phyloP scores from a whole-genome alignment of 306 rosid species.

The Amphicarpaea edgeworthii region DNA sequence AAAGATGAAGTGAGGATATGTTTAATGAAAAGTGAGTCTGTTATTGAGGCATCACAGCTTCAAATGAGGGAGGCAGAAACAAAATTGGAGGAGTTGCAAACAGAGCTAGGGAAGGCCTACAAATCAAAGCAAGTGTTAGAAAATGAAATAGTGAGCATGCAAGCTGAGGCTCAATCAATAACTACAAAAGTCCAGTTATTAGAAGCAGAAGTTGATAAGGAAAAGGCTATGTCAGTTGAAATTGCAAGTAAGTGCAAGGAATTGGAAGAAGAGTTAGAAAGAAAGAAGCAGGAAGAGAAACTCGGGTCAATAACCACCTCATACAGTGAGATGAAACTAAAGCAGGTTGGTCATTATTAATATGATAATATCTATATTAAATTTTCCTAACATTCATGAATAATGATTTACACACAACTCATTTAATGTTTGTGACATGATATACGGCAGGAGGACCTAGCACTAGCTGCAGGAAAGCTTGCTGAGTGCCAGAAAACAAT shows the following conservation, averaged over 20 bases:
- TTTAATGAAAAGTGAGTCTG: constrained; percentile 53
- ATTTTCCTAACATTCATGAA: constrained; percentile 1
- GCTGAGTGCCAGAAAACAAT: constrained; percentile 91
- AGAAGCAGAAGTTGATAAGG: constrained; percentile 47
- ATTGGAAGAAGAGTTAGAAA: constrained; percentile 67
- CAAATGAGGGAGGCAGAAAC: constrained; percentile 62
- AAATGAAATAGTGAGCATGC: constrained; percentile 66
- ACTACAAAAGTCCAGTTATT: constrained; percentile 57
- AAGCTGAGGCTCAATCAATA: constrained; percentile 69
- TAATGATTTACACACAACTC: constrained; percentile 10
- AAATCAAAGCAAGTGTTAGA: constrained; percentile 62
- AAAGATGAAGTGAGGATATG: constrained; percentile 61
- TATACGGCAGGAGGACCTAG: constrained; percentile 75
- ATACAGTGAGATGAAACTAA: constrained; percentile 59
- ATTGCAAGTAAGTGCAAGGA: constrained; percentile 54
- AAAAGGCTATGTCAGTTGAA: constrained; percentile 63
- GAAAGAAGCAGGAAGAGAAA: constrained; percentile 57
- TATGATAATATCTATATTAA: constrained; percentile 16
- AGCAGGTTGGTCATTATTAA: constrained; percentile 65
- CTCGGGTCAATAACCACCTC: constrained; percentile 51
- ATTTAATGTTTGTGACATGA: constrained; percentile 24
- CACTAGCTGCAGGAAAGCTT: constrained; percentile 86
- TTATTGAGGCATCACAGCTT: constrained; percentile 53
- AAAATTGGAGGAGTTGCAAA: constrained; percentile 63
- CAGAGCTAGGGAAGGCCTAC: constrained; percentile 55